A percentile compares a stretch with the other conserved stretches of the same genome.
Evolutionary conservation across 495 filamentous ascomycete genomes (phyloP).

Genomic region (Clavariopsis aquatica): DNA sequence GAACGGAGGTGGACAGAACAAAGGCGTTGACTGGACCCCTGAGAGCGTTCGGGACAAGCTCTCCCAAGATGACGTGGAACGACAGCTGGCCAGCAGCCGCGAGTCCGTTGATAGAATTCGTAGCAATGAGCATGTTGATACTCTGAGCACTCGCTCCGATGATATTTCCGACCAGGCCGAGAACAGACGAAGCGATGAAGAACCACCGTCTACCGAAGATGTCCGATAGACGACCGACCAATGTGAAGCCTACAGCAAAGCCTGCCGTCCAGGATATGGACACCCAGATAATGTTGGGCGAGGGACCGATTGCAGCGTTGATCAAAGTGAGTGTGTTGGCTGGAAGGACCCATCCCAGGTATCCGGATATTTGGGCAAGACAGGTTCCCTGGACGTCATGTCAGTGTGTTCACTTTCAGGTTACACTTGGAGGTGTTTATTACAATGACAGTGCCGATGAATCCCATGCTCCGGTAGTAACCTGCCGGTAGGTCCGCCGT

Average conservation of each 20-base stretch:
- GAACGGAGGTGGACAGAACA: constrained; percentile 44
- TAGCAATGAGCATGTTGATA: constrained; percentile 48
- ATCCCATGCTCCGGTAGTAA: constrained; percentile 23
- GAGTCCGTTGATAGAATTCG: constrained; percentile 43
- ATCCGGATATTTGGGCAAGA: constrained; percentile 38
- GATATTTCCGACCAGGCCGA: constrained; percentile 50
- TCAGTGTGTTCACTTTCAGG: background rate
- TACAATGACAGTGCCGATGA: constrained; percentile 31
- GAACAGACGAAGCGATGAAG: constrained; percentile 48
- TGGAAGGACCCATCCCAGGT: constrained; percentile 42
- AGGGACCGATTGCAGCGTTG: constrained; percentile 40
- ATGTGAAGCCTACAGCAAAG: constrained; percentile 42
- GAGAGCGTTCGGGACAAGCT: constrained; percentile 52
- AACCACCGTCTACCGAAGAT: constrained; percentile 58
- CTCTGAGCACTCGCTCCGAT: constrained; percentile 51
- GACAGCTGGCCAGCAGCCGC: constrained; percentile 42
- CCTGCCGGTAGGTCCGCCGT: constrained; percentile 17
- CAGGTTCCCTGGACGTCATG: constrained; percentile 30
- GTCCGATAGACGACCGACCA: constrained; percentile 55
- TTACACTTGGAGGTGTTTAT: background rate
- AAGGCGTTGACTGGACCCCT: constrained; percentile 47
- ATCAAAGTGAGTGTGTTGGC: constrained; percentile 40
- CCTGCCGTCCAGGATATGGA: constrained; percentile 29
- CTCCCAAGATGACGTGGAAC: constrained; percentile 43
- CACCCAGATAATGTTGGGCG: constrained; percentile 36